Percentiles rank a stretch among this genome's conserved stretches.
These are phyloP conservation scores for Ceriops decandra DNA, from an alignment of 345 rosid genomes.

Conservation along the genomic window DNA sequence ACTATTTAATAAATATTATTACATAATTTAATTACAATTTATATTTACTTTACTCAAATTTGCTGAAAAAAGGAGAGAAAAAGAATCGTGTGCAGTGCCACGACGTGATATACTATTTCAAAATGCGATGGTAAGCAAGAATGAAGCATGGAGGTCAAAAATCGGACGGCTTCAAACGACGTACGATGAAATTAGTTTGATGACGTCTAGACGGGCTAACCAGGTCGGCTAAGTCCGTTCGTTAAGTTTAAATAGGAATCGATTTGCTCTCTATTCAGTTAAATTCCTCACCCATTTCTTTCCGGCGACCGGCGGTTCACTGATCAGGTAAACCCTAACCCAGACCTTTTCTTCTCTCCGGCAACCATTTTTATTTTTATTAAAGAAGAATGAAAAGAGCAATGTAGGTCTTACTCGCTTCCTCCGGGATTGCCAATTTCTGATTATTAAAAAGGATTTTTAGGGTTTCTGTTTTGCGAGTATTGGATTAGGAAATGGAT, in stretches of 20 bases:
- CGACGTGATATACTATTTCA: too few relatives aligned
- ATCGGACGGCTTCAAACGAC: too few relatives aligned
- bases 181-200: too few relatives aligned
- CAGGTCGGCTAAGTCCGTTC: background rate
- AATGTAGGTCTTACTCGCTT: background rate
- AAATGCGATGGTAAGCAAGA: too few relatives aligned
- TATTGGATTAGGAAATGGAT: conserved; percentile 41
- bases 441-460: background rate
- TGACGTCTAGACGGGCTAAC: too few relatives aligned
- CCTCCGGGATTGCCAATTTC: background rate
- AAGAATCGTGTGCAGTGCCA: too few relatives aligned
- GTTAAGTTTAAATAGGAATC: background rate
- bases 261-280: background rate
- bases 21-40: too few relatives aligned
- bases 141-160: too few relatives aligned
- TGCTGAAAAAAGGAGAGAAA: too few relatives aligned
- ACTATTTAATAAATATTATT: too few relatives aligned
- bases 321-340: conserved; percentile 20
- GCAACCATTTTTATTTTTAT: background rate
- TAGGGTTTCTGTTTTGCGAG: background rate
- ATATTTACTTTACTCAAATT: too few relatives aligned
- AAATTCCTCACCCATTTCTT: background rate
- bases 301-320: background rate
- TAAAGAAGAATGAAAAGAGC: background rate
- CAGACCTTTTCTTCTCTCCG: background rate